A percentile compares a stretch with the other conserved stretches of the same genome.
phyloP scores from a whole-genome alignment of 2,329 filamentous ascomycete genomes.

The Cladosporium cucumerinum region DNA sequence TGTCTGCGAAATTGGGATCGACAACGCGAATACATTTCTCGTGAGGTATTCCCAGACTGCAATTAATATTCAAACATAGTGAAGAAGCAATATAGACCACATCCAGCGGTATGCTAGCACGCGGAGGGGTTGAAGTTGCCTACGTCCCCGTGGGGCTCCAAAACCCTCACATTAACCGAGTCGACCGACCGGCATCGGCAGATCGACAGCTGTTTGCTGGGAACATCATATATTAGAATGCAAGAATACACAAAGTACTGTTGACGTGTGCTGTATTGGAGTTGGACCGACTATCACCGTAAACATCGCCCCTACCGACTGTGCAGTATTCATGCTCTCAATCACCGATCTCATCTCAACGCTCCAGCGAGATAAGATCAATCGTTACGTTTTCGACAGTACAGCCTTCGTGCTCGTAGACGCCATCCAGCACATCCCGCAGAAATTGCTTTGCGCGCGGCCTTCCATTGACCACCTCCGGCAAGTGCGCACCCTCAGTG shows the following conservation, averaged over 20 bases:
- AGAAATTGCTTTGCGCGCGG: slow-evolving; percentile 32
- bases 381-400: slow-evolving; percentile 29
- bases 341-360: not conserved
- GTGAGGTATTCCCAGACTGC: not conserved
- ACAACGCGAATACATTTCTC: not conserved
- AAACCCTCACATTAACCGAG: not conserved
- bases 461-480: slow-evolving; percentile 36
- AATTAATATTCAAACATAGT: not conserved
- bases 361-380: not conserved
- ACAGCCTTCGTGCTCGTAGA: slow-evolving; percentile 27
- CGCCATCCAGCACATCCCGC: slow-evolving; percentile 24
- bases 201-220: not conserved
- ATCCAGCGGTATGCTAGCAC: not conserved
- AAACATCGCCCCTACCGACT: not conserved
- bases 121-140: not conserved
- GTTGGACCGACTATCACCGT: not conserved
- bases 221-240: not conserved
- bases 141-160: not conserved
- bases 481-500: slow-evolving; percentile 41
- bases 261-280: not conserved
- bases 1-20: not conserved
- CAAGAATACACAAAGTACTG: not conserved
- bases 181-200: not conserved
- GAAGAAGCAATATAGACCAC: not conserved
- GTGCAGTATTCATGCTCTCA: not conserved